Evolutionary conservation across 768 basidiomycete species (phyloP).

Genomic region (Russula virescens): DNA sequence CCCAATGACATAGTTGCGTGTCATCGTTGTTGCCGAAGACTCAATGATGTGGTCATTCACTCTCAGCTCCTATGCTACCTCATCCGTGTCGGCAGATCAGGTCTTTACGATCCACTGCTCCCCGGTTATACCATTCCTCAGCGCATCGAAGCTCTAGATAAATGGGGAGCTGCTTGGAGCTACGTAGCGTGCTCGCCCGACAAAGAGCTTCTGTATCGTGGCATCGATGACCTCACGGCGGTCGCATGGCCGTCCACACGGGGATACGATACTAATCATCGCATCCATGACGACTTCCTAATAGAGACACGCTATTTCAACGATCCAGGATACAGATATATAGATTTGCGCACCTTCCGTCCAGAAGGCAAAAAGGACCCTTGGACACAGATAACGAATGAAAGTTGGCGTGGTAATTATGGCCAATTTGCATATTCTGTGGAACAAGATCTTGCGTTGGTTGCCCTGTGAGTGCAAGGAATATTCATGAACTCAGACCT

Average conservation of each 20-base stretch:
- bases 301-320: neutral
- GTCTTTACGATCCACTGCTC: neutral
- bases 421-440: neutral
- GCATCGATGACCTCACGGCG: too few relatives aligned
- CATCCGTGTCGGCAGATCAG: neutral
- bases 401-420: neutral
- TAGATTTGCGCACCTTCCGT: neutral
- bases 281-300: neutral
- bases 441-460: neutral
- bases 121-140: neutral
- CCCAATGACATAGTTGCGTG: neutral
- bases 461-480: neutral
- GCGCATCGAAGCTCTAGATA: neutral
- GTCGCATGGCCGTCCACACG: too few relatives aligned
- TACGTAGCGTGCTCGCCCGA: too few relatives aligned
- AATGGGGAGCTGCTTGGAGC: neutral
- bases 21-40: neutral
- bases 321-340: neutral
- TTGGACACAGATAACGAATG: neutral
- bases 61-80: neutral
- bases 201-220: too few relatives aligned
- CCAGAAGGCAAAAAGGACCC: neutral
- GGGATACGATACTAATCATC: too few relatives aligned
- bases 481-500: neutral
- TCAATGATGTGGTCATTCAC: neutral